Evolutionary conservation across 306 rosid species (phyloP).

Genomic region (Trifolium subterraneum): DNA sequence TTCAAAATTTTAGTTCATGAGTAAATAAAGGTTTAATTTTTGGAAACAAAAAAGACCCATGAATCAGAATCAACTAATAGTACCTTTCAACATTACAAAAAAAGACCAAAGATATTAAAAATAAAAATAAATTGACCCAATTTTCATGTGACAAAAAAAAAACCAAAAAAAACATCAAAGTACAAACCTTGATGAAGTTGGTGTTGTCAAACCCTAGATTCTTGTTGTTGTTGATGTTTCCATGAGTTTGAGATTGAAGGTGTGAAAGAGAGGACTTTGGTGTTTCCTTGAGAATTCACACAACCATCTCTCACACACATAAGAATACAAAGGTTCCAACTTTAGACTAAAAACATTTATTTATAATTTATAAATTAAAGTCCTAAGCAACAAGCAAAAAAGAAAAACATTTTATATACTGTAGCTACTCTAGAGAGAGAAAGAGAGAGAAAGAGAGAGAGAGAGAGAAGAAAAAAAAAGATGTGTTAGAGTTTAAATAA

Average conservation of each 20-base stretch:
- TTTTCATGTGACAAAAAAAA: conserved; percentile 23
- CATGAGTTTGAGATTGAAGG: conserved; percentile 68
- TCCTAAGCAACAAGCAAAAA: conserved; percentile 31
- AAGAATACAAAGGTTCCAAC: conserved; percentile 69
- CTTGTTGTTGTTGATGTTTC: conserved; percentile 44
- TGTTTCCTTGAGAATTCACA: conserved; percentile 76
- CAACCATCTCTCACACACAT: conserved; percentile 49
- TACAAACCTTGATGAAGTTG: conserved; percentile 68
- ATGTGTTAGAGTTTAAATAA: conserved; percentile 57
- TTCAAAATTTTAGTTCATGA: conserved; percentile 40
- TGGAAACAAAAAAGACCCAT: conserved; percentile 36
- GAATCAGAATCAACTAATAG: conserved; percentile 49
- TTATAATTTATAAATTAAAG: conserved; percentile 36
- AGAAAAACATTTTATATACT: conserved; percentile 23
- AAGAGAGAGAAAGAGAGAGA: conserved; percentile 7
- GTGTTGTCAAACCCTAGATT: conserved; percentile 89
- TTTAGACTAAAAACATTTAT: conserved; percentile 46
- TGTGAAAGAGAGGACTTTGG: conserved; percentile 73
- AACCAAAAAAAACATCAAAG: conserved; percentile 45
- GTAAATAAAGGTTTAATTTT: conserved; percentile 10
- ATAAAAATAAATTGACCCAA: conserved; percentile 49
- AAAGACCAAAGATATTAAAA: conserved; percentile 32
- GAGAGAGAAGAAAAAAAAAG: not conserved
- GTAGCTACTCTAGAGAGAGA: conserved; percentile 40
- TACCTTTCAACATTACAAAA: conserved; percentile 25